phyloP scores from a whole-genome alignment of 2,329 filamentous ascomycete genomes.

The Fonsecaea nubica region DNA sequence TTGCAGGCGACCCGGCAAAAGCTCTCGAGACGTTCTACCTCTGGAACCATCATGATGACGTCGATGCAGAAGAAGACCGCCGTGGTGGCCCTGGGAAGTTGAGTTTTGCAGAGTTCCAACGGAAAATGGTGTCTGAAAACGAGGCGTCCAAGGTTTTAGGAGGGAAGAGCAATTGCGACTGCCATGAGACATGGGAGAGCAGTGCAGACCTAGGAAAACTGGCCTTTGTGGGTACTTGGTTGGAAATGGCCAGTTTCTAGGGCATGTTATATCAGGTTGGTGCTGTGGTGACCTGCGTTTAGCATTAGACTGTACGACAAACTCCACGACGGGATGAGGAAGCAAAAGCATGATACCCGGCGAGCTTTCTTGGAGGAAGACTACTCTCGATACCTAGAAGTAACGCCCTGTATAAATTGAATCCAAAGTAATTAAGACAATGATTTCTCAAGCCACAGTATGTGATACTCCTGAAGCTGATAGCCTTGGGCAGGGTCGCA shows the following conservation, averaged over 20 bases:
- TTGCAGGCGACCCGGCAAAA: conserved; percentile 18
- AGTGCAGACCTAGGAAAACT: conserved; percentile 38
- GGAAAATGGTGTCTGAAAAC: conserved; percentile 70
- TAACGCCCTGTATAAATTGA: neutral
- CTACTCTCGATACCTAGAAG: neutral
- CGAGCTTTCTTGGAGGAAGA: neutral
- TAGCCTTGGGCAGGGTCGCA: too few relatives aligned
- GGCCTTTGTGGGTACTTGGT: conserved; percentile 82
- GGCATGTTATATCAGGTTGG: neutral
- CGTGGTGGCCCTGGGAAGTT: conserved; percentile 81
- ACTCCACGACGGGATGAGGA: conserved; percentile 3
- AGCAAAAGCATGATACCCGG: conserved; percentile 24
- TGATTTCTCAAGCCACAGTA: too few relatives aligned
- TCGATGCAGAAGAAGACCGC: conserved; percentile 71
- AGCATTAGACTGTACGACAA: conserved; percentile 5
- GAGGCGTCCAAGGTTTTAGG: conserved; percentile 23
- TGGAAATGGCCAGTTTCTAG: conserved; percentile 73
- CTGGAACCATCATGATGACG: conserved; percentile 62
- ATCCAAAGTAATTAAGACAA: too few relatives aligned
- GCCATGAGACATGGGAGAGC: conserved; percentile 33
- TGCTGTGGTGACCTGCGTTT: neutral
- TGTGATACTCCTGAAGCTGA: too few relatives aligned
- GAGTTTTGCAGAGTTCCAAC: conserved; percentile 79
- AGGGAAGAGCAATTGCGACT: conserved; percentile 11
- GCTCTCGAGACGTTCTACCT: conserved; percentile 43